Percentiles rank a stretch among this genome's conserved stretches.
These are phyloP conservation scores for Xylaria sp. DNA, from an alignment of 2,329 filamentous ascomycete genomes.

Conservation along the genomic window DNA sequence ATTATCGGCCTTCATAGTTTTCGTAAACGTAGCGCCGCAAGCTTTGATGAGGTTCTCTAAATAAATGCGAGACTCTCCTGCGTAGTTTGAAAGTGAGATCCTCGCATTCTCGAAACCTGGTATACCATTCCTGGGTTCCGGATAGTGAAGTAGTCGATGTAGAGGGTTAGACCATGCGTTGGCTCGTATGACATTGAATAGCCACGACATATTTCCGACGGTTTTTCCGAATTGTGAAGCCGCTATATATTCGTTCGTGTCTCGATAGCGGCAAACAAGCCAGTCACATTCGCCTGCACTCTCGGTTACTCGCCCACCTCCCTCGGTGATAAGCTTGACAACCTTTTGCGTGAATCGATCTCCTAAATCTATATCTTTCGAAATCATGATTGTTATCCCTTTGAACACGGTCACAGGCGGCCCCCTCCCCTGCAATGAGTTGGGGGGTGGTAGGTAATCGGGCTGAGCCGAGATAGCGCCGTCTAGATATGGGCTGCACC, in stretches of 20 bases:
- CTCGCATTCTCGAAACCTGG: conserved; percentile 76
- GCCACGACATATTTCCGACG: conserved; percentile 91
- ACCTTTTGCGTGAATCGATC: conserved; percentile 70
- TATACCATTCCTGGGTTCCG: conserved; percentile 76
- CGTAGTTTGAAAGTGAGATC: conserved; percentile 95
- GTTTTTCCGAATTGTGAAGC: conserved; percentile 80
- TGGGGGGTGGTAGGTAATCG: conserved; percentile 51
- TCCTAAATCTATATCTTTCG: conserved; percentile 73
- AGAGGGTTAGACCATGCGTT: conserved; percentile 89
- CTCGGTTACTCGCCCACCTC: conserved; percentile 72
- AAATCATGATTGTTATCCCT: conserved; percentile 78
- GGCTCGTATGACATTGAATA: conserved; percentile 88
- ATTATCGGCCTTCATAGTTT: conserved; percentile 93
- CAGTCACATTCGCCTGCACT: conserved; percentile 75
- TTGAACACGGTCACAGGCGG: conserved; percentile 75
- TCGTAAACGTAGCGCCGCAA: conserved; percentile 86
- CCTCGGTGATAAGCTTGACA: conserved; percentile 69
- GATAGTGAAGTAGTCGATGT: conserved; percentile 86
- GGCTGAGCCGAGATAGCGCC: conserved; percentile 66
- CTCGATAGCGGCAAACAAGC: conserved; percentile 85
- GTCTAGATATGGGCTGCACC: conserved; percentile 64
- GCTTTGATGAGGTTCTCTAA: conserved; percentile 89
- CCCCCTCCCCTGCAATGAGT: conserved; percentile 43
- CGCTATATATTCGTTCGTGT: conserved; percentile 76
- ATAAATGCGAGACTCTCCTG: conserved; percentile 90